These are phyloP conservation scores for Cryptococcus deneoformans DNA, from an alignment of 1,284 basidiomycete genomes.

Conservation along the genomic window DNA sequence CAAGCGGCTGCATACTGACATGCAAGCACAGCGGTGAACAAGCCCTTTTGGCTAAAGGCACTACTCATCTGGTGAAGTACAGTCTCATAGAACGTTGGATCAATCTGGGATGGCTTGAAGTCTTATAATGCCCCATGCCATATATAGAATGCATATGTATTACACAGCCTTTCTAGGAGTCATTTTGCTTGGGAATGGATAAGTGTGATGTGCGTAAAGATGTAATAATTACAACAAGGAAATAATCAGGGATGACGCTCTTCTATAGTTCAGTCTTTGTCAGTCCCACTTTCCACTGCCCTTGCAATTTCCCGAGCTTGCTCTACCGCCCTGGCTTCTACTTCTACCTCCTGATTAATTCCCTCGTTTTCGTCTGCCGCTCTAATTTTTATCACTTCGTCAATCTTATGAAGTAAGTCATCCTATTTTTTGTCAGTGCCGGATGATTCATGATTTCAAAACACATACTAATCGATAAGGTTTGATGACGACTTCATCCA, in stretches of 20 bases:
- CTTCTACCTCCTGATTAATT: not conserved
- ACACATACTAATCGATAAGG: slow-evolving; percentile 32
- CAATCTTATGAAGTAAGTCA: slow-evolving; percentile 33
- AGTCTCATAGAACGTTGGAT: slow-evolving; percentile 46
- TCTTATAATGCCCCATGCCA: slow-evolving; percentile 16
- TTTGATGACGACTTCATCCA: slow-evolving; percentile 41
- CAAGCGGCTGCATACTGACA: not conserved
- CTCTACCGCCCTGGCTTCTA: not conserved
- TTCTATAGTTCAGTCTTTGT: too few relatives aligned
- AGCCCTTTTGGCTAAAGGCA: slow-evolving; percentile 39
- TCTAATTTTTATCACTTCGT: slow-evolving; percentile 29
- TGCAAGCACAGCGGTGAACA: slow-evolving; percentile 34
- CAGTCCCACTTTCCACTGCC: too few relatives aligned
- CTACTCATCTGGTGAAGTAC: slow-evolving; percentile 49
- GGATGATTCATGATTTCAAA: not conserved
- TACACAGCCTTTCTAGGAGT: too few relatives aligned
- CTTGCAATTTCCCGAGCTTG: too few relatives aligned
- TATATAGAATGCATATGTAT: too few relatives aligned
- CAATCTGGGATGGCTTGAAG: slow-evolving; percentile 46
- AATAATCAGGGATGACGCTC: too few relatives aligned
- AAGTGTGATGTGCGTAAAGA: too few relatives aligned
- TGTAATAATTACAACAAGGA: too few relatives aligned
- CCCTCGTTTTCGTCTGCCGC: not conserved
- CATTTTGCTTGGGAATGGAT: too few relatives aligned
- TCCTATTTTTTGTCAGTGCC: slow-evolving; percentile 12